Percentiles rank a stretch among this genome's conserved stretches.
phyloP scores from a whole-genome alignment of 2,329 filamentous ascomycete species.

The Paracamarosporium sp. region DNA sequence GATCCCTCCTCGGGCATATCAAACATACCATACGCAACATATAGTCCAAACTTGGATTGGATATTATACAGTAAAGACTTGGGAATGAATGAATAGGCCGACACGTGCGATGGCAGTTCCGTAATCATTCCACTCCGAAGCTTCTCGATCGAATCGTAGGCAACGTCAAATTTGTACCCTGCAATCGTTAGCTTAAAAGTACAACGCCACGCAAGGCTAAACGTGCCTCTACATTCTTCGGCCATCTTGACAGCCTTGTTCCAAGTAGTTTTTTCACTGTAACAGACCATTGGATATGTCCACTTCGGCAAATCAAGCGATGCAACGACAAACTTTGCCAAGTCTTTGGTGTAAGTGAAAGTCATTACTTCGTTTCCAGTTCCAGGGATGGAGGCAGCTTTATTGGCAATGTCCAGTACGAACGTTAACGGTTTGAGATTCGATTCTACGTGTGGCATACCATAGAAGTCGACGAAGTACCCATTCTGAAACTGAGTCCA shows the following conservation, averaged over 20 bases:
- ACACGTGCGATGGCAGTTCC: constrained; percentile 16
- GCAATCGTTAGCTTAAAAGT: not conserved
- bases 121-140: constrained; percentile 17
- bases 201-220: not conserved
- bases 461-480: constrained; percentile 19
- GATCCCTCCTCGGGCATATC: constrained; percentile 1
- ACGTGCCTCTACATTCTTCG: constrained; percentile 48
- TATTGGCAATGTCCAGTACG: constrained; percentile 16
- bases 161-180: constrained; percentile 17
- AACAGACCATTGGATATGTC: constrained; percentile 42
- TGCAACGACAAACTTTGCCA: constrained; percentile 14
- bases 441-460: constrained; percentile 11
- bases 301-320: constrained; percentile 24
- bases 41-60: not conserved
- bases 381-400: constrained; percentile 20
- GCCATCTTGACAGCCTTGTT: constrained; percentile 54
- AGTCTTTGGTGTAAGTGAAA: constrained; percentile 21
- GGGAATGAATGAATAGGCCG: constrained; percentile 14
- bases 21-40: constrained; percentile 11
- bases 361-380: constrained; percentile 16
- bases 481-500: constrained; percentile 16
- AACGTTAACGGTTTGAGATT: constrained; percentile 5
- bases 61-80: constrained; percentile 11
- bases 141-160: constrained; percentile 17
- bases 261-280: constrained; percentile 55